Evolutionary conservation across 1,139 yeast species (phyloP), one percentile per base, ranked within the genome.

Genomic region (Geotrichum bryndzae): DNA sequence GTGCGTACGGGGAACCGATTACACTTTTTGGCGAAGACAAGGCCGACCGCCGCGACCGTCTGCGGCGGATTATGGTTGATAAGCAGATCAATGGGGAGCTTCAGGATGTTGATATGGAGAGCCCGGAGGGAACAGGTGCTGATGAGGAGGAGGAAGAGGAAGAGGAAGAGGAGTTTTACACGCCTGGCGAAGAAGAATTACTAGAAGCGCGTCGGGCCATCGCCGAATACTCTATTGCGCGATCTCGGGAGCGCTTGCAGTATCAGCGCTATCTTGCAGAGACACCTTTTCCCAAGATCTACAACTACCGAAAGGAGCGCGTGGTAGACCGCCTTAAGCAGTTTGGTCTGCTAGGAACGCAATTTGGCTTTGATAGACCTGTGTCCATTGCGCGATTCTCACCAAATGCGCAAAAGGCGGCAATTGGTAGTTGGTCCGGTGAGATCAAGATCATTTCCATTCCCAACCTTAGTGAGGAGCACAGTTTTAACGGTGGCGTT

Each of bases 371-470:
- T 2, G 81, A 83, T 6, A 76, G 97, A 64, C 90, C 96, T 1
- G 79, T 89, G 0, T 86, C 96, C 0, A 74, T 80, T 1, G 83
- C 86, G 0, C 71, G 84, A 25, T 79, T 83, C 63, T 80, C 85
- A 22, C 74, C 76, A 0, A 66, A 73, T 62, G 68, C 74, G 0
- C 54, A 66, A 2, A 54, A 63, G 2, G 74, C 89, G 1, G 88
- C 90, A 0, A 79, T 85, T 22, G 96, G 94, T 0, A 88, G 95
- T 52, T 92, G 98, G 97, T 84, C 87, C 63, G 98, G 98, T 2
- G 80, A 81, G 23, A 68, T 90, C 3, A 81, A 81, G 64, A 63
- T 89, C 2, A 62, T 89, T 38, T 73, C 79, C 54, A 68, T 73
- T 1, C 71, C 73, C 0, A 73, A 78, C 33, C 73, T 88, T 55